Evolutionary conservation across 345 rosid species (phyloP), one percentile per base, ranked within the genome.

Genomic region (Pseudoturritis turrita): DNA sequence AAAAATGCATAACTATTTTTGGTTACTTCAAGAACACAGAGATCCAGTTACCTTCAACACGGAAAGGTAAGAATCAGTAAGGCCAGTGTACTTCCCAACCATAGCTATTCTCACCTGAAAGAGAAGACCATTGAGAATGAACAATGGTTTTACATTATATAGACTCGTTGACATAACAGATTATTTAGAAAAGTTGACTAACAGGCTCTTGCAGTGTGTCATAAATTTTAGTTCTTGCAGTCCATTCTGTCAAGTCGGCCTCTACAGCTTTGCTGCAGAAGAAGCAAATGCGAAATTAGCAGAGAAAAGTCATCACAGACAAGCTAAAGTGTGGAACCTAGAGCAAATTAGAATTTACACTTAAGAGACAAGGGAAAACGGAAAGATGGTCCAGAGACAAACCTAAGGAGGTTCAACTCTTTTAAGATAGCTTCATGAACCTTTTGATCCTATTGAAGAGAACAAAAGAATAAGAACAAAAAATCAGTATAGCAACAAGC

Each of bases 401-500:
- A 95, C 99, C 91, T 72, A 45, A 25, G 62, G 70, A 89, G 96
- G 77, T 88, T 79, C 82, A 95, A 78, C 73, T 6, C 89, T 76
- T 86, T 89, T 73, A 89, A 79, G 75, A 95, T 87, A 41, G 96
- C 96, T 79, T 88, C 94, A 60, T 95, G 98, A 23, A 81, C 94
- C 81, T 83, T 95, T 80, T 95, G 99, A 73, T 91, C 89, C 99
- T 95, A 79, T 72, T 60, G 40, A 72, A 51, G 35, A 55, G 58
- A 61, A 43, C 53, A 65, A 58, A 50, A 75, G 54, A 58, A 15
- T 49, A 36, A 52, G 9, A 10, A 41, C 2, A 36, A 19, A 40
- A 21, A 31, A 50, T 26, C 31, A 41, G 43, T n/a, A 68, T 14
- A 19, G 31, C 65, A 56, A 74, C 54, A 68, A 57, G 33, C 19